Evolutionary conservation across 2,329 filamentous ascomycete genomes (phyloP), one percentile per base, ranked within the genome.

Genomic region (Penicillium sumatraense): DNA sequence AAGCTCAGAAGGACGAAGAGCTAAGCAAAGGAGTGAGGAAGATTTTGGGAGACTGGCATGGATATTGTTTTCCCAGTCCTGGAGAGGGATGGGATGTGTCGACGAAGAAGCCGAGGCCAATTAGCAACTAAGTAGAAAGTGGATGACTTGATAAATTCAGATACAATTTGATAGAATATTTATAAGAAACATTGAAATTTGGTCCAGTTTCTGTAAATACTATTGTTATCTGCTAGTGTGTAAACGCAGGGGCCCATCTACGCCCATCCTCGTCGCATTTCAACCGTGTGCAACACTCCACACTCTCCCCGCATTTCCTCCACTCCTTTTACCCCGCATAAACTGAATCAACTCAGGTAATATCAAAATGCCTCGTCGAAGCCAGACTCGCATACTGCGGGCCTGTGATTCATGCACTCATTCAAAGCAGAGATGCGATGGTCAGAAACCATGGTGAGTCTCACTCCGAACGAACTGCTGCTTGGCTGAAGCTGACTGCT

Each of bases 21-120:
- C 67, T 85, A 14, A 80, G 79, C 0, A 75, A 79, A 56, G 79
- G 80, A 10, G 81, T 90, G 13, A 75, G 78, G 62, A 85, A 85
- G 33, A 80, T 85, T 20, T 69, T 91, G 48, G 86, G 83, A 3
- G 69, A 79, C 29, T 89, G 86, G 80, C 81, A 84, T 56, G 85
- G 88, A 64, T 88, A 83, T 65, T 79, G 58, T 42, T 66, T 68
- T 27, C 62, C 61, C 3, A 63, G 54, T 29, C 60, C 60, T 6
- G 60, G 60, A 11, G 51, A 59, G 35, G 56, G 45, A 21, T 63
- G 60, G 60, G 60, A 63, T 40, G 52, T 59, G 21, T 26, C 60
- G 5, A 57, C 23, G 5, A 63, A 61, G 26, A 46, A 29, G 26
- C 54, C 52, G 2, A 31, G 51, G 5, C 3, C 11, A 16, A 18